Percentiles rank a stretch among this genome's conserved stretches.
Evolutionary conservation across 177 flowering plant species (phyloP).

Genomic region (Vitis hybrid): DNA sequence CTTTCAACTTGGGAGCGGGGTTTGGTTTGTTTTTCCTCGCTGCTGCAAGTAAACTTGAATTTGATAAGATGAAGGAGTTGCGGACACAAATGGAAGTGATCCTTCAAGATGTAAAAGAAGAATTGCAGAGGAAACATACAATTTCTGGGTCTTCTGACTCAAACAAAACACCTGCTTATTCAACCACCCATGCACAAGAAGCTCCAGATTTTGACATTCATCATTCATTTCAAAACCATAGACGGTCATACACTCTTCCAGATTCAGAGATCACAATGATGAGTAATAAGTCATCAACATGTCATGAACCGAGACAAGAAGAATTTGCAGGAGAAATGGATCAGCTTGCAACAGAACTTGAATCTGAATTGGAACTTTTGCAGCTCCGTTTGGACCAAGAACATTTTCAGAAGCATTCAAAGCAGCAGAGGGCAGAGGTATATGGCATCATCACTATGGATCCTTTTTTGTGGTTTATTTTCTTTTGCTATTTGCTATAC

Average conservation of each 20-base stretch:
- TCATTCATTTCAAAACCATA: conserved; percentile 12
- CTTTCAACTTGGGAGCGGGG: conserved; percentile 57
- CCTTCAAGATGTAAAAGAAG: conserved; percentile 40
- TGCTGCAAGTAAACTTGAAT: conserved; percentile 51
- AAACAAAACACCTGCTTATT: conserved; percentile 10
- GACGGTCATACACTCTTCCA: conserved; percentile 3
- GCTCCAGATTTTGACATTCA: conserved; percentile 7
- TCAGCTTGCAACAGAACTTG: conserved; percentile 64
- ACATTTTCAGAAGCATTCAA: conserved; percentile 8
- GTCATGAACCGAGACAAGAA: conserved; percentile 12
- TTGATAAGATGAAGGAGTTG: conserved; percentile 50
- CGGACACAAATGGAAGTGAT: conserved; percentile 49
- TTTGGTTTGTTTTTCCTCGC: conserved; percentile 48
- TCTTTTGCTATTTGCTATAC: not conserved
- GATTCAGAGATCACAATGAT: conserved; percentile 4
- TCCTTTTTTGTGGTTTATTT: not conserved
- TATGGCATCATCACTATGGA: not conserved
- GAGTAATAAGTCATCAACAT: conserved; percentile 8
- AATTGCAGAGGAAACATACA: conserved; percentile 28
- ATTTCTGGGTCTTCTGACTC: conserved; percentile 8
- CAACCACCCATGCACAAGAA: conserved; percentile 21
- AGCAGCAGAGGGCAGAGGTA: conserved; percentile 37
- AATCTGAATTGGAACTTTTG: conserved; percentile 62
- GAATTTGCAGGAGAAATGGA: conserved; percentile 33
- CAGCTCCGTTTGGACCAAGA: conserved; percentile 50